Evolutionary conservation across 106 monocot species (phyloP), one percentile per base, ranked within the genome.

Genomic region (Allium fistulosum): DNA sequence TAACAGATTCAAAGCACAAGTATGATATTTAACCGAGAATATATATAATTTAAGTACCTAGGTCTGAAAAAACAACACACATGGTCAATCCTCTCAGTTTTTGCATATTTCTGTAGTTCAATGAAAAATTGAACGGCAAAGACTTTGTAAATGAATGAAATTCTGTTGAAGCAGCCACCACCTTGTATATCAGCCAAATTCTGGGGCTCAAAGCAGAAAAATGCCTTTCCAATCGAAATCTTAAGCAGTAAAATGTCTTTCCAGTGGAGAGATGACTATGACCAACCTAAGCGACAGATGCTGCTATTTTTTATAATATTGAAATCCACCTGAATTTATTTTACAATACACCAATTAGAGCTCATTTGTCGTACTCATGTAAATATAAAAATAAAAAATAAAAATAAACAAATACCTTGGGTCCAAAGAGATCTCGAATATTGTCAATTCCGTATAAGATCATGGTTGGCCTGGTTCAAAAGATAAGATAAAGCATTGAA

Each of bases 381-480:
- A 10, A 62, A 69, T 26, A 11, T 46, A 13, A 28, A 65, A 13
- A 60, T 17, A 15, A 57, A 55, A 22, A 22, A 22, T 22, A 22
- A 22, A 22, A 22, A 12, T 0, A 53, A 11, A 9, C 27, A 7
- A 53, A 62, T 77, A 97, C 96, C 92, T 92, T 97, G 18, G 84
- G 88, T 46, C 96, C 96, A 77, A 92, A 97, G 70, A 97, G 89
- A 86, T 97, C 96, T 16, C 96, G 62, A 45, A 97, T 97, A 69
- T 97, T 97, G 71, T 92, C 80, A 46, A 92, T 84, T 15, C 89
- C 86, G 51, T 92, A 89, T 15, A 97, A 55, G 72, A 97, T 97
- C 96, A 97, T 97, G 12, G 96, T 97, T 9, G 96, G 92, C 86
- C 96, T 97, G 80, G 58, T 74, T 74, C 9, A 52, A 10, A 72